Conservation (phyloP, 331 rosid species). For the Rosa hybrid region DNA sequence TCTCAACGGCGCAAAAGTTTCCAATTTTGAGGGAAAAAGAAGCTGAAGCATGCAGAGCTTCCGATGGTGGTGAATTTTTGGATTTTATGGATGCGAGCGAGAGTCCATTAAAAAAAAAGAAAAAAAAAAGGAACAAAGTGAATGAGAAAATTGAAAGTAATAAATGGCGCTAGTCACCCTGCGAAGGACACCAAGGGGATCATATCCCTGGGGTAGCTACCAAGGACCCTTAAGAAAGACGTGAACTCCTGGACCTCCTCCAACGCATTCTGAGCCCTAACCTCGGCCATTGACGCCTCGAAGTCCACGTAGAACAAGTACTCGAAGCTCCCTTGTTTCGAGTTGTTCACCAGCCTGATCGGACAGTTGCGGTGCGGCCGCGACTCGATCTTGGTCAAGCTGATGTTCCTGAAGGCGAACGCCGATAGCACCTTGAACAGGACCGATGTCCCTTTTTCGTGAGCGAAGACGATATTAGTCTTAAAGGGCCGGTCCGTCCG, state of each 20-base stretch:
- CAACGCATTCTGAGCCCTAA: slow-evolving; percentile 75
- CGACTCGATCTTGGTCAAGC: slow-evolving; percentile 86
- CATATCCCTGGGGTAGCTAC: slow-evolving; percentile 96
- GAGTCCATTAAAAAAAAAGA: not conserved
- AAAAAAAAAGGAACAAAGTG: not conserved
- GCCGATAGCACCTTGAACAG: slow-evolving; percentile 84
- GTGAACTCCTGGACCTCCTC: slow-evolving; percentile 94
- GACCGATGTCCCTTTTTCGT: slow-evolving; percentile 82
- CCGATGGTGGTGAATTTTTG: not conserved
- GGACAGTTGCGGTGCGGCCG: slow-evolving; percentile 89
- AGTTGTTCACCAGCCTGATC: slow-evolving; percentile 73
- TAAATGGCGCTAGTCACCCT: slow-evolving; percentile 33
- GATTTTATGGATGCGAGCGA: not conserved
- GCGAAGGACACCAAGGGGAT: slow-evolving; percentile 62
- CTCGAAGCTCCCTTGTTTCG: slow-evolving; percentile 86
- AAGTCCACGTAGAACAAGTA: slow-evolving; percentile 87
- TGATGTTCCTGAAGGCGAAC: slow-evolving; percentile 78
- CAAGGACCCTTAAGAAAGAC: slow-evolving; percentile 83
- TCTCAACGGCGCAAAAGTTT: too few species aligned
- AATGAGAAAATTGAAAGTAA: not conserved
- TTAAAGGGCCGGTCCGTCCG: slow-evolving; percentile 74
- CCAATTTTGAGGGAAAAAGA: too few species aligned
- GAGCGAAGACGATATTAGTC: slow-evolving; percentile 91
- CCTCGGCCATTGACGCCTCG: slow-evolving; percentile 93
- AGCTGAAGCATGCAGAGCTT: too few species aligned